A percentile compares a stretch with the other conserved stretches of the same genome.
Evolutionary conservation across 345 rosid species (phyloP).

Genomic region (Salix exigua): DNA sequence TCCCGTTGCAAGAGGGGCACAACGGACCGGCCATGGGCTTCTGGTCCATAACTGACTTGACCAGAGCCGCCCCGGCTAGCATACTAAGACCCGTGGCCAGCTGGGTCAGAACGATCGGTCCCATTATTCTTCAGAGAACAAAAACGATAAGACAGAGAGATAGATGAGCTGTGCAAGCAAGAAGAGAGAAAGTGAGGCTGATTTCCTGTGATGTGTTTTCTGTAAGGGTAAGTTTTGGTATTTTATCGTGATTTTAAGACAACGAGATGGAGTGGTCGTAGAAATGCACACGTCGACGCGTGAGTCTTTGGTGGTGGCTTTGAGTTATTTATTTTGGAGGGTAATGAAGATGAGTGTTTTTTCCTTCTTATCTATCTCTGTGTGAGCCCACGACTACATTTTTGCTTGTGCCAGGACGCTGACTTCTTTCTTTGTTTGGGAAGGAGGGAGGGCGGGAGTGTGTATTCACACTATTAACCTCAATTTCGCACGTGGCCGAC

Average conservation of each 20-base stretch:
- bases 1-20: constrained; percentile 77
- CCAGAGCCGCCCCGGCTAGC: constrained; percentile 78
- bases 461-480: too few species aligned
- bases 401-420: background rate
- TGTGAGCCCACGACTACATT: background rate
- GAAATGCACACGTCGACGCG: constrained; percentile 49
- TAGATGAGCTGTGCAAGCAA: background rate
- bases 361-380: background rate
- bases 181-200: background rate
- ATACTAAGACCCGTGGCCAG: constrained; percentile 79
- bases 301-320: constrained; percentile 24
- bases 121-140: constrained; percentile 32
- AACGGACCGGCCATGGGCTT: constrained; percentile 86
- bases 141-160: background rate
- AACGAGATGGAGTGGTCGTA: constrained; percentile 27
- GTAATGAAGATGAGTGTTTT: constrained; percentile 9
- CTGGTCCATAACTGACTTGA: constrained; percentile 80
- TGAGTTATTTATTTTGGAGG: constrained; percentile 15
- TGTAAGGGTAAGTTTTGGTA: background rate
- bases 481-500: too few species aligned
- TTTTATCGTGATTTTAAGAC: background rate
- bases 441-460: background rate
- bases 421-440: background rate
- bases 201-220: background rate
- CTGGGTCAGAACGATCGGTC: constrained; percentile 72